Evolutionary conservation across 2,329 filamentous ascomycete genomes (phyloP), one percentile per base, ranked within the genome.

Genomic region (Sclerotinia glacialis): DNA sequence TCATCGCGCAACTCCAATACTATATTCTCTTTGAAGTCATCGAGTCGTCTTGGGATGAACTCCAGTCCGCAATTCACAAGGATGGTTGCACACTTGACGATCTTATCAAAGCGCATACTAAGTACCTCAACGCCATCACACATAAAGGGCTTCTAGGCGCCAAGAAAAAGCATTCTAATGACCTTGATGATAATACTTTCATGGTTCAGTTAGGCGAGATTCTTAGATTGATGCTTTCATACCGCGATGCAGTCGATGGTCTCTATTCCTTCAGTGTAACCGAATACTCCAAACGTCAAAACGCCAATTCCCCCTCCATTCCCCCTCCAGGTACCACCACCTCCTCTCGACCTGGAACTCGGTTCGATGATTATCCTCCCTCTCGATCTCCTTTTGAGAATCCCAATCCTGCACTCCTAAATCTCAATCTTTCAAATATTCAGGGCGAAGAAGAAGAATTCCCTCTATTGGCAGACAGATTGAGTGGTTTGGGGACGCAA

Each of bases 21-120:
- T 99, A 99, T 78, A 97, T 99, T 72, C 83, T 99, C 12, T 99
- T 98, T 75, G 95, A 99, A 78, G 95, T 99, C 72, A 98, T 99
- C 72, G 95, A 99, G 78, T 90, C 91, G 46, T 95, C 92, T 59
- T 99, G 95, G 96, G 91, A 91, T 69, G 90, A 94, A 75, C 84
- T 99, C 2, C 91, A 97, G 77, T 85, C 86, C 37, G 89, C 90
- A 42, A 89, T 98, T 69, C 87, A 85, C 65, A 92, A 91, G 76
- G 92, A 94, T 18, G 91, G 91, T 71, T 93, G 90, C 75, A 99
- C 95, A 0, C 85, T 99, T 14, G 96, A 99, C 79, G 95, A 98
- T 75, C 84, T 99, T 65, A 98, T 99, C 76, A 85, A 89, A 71
- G 94, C 95, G 0, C 95, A 99, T 78, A 91, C 89, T 21, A 88